These are phyloP conservation scores for Metschnikowia santaceciliae DNA, from an alignment of 805 yeast species.

Conservation along the genomic window DNA sequence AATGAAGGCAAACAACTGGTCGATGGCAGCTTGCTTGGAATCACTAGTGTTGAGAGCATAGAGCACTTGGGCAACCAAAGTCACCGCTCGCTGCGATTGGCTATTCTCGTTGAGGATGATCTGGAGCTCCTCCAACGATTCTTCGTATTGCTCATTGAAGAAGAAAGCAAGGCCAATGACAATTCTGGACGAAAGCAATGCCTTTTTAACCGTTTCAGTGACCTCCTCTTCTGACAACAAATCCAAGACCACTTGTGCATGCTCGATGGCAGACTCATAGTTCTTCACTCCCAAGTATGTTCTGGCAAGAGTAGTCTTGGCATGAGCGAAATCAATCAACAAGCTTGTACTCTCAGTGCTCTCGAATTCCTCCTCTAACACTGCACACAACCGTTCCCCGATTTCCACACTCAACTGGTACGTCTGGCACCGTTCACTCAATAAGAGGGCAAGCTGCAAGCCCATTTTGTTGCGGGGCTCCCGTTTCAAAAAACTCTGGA, in stretches of 20 bases:
- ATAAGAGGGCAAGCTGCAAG: slow-evolving; percentile 48
- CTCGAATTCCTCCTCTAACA: slow-evolving; percentile 58
- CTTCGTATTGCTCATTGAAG: slow-evolving; percentile 58
- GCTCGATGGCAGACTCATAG: slow-evolving; percentile 56
- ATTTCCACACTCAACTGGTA: slow-evolving; percentile 50
- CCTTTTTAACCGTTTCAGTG: slow-evolving; percentile 22
- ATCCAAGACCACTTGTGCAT: slow-evolving; percentile 53
- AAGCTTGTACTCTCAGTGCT: slow-evolving; percentile 44
- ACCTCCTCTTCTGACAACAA: slow-evolving; percentile 39
- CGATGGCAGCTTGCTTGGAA: slow-evolving; percentile 77
- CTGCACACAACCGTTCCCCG: slow-evolving; percentile 42
- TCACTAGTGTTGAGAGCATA: slow-evolving; percentile 74
- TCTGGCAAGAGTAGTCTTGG: slow-evolving; percentile 71
- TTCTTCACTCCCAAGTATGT: slow-evolving; percentile 57
- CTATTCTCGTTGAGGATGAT: slow-evolving; percentile 51
- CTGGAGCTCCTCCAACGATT: slow-evolving; percentile 64
- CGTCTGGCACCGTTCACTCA: slow-evolving; percentile 68
- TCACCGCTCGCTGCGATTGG: slow-evolving; percentile 62
- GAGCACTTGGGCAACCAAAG: slow-evolving; percentile 72
- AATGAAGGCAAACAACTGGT: slow-evolving; percentile 68
- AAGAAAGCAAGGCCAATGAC: slow-evolving; percentile 71
- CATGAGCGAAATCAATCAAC: slow-evolving; percentile 49
- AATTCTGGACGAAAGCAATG: slow-evolving; percentile 54
- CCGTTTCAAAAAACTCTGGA: slow-evolving; percentile 59
- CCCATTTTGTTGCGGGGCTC: slow-evolving; percentile 58